Percentiles rank a stretch among this genome's conserved stretches.
phyloP scores from a whole-genome alignment of 495 filamentous ascomycete genomes.

The Hypoxylon cercidicola region DNA sequence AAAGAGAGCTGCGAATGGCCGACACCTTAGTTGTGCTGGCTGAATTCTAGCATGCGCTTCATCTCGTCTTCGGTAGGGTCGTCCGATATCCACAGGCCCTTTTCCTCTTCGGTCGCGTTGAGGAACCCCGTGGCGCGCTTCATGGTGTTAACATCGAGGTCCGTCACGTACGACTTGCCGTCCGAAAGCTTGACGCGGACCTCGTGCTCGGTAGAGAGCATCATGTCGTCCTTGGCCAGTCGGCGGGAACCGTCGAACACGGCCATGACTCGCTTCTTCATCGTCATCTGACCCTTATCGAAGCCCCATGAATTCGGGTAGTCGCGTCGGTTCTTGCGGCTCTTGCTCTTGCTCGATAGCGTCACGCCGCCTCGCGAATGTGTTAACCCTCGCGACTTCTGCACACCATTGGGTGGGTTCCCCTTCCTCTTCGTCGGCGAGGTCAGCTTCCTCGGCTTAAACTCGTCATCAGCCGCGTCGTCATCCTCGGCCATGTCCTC shows the following conservation, averaged over 20 bases:
- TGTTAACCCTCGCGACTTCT: slow-evolving; percentile 66
- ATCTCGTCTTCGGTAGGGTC: slow-evolving; percentile 61
- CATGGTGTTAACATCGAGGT: slow-evolving; percentile 91
- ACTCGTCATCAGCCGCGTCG: slow-evolving; percentile 52
- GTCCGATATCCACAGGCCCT: slow-evolving; percentile 76
- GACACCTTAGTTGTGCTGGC: slow-evolving; percentile 28
- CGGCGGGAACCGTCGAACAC: slow-evolving; percentile 91
- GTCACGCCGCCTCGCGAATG: slow-evolving; percentile 70
- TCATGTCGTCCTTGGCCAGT: slow-evolving; percentile 98
- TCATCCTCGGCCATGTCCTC: slow-evolving; percentile 69
- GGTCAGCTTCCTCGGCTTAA: slow-evolving; percentile 42
- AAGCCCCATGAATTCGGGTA: slow-evolving; percentile 95
- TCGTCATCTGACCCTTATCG: slow-evolving; percentile 88
- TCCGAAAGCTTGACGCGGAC: slow-evolving; percentile 82
- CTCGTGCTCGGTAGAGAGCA: slow-evolving; percentile 94
- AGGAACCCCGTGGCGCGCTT: slow-evolving; percentile 85
- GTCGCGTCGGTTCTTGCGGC: slow-evolving; percentile 84
- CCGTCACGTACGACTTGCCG: slow-evolving; percentile 84
- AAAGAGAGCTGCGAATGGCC: background rate
- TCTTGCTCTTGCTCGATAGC: slow-evolving; percentile 70
- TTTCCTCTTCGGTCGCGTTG: slow-evolving; percentile 81
- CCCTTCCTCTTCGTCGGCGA: slow-evolving; percentile 48
- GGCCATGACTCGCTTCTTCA: slow-evolving; percentile 94
- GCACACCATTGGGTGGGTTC: slow-evolving; percentile 60
- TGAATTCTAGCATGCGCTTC: slow-evolving; percentile 54